Conservation (phyloP, 768 basidiomycete species). For the Leccinum obscurum region DNA sequence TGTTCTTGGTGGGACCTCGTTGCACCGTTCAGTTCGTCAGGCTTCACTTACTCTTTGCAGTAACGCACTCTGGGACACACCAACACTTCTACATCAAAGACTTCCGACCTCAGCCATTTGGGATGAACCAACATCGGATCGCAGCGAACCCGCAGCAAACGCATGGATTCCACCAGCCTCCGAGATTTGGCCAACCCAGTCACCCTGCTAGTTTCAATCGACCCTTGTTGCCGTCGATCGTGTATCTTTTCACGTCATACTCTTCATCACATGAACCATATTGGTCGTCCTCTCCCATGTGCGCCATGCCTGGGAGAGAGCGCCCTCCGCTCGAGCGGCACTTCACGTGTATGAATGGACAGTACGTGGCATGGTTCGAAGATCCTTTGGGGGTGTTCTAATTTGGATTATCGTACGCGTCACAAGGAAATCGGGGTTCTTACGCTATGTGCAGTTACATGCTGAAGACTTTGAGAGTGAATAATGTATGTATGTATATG, state of each 20-base stretch:
- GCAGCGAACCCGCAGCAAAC: conserved; percentile 13
- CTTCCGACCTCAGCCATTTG: conserved; percentile 26
- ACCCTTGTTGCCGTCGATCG: conserved; percentile 36
- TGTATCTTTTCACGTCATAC: conserved; percentile 44
- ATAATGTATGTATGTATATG: not conserved
- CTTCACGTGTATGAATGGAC: conserved; percentile 31
- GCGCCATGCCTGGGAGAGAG: conserved; percentile 19
- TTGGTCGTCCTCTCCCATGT: conserved; percentile 40
- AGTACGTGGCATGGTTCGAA: conserved; percentile 23
- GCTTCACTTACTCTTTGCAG: conserved; percentile 22
- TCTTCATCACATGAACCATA: conserved; percentile 37
- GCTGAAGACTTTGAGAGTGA: conserved; percentile 36
- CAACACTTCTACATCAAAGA: conserved; percentile 43
- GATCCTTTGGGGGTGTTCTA: not conserved
- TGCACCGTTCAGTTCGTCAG: too few species aligned
- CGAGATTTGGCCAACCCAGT: conserved; percentile 5
- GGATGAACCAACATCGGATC: conserved; percentile 14
- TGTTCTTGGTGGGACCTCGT: conserved; percentile 38
- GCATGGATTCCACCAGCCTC: conserved; percentile 18
- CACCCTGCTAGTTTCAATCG: conserved; percentile 20
- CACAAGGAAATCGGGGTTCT: conserved; percentile 36
- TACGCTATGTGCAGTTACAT: conserved; percentile 40
- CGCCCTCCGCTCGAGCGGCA: conserved; percentile 23
- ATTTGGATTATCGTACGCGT: not conserved
- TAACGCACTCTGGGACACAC: conserved; percentile 42